These are phyloP conservation scores for Pseudogymnoascus sp. DNA, from an alignment of 2,329 filamentous ascomycete species.

Conservation along the genomic window DNA sequence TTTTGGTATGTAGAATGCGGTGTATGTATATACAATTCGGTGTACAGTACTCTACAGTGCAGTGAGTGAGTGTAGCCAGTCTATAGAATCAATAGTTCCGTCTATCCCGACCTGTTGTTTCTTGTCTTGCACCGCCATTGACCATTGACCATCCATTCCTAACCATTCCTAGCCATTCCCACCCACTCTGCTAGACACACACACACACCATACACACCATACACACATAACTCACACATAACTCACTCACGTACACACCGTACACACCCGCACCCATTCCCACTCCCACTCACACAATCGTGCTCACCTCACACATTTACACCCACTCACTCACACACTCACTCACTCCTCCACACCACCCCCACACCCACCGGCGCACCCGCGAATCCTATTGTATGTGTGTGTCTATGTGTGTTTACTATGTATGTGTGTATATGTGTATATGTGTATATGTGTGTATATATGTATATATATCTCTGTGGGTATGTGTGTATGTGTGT, in stretches of 20 bases:
- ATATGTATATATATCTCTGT: not conserved
- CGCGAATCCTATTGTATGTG: not conserved
- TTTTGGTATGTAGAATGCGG: no score
- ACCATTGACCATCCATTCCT: not conserved
- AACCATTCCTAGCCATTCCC: not conserved
- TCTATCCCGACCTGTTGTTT: conserved; percentile 2
- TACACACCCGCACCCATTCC: not conserved
- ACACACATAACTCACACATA: not conserved
- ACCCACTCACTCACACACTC: not conserved
- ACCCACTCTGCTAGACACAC: not conserved
- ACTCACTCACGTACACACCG: no score
- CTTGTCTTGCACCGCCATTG: not conserved
- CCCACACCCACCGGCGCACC: not conserved
- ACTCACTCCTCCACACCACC: not conserved
- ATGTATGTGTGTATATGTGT: not conserved
- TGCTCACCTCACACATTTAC: not conserved
- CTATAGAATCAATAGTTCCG: not conserved
- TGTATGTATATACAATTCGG: not conserved
- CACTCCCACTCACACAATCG: not conserved
- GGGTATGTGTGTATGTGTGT: not conserved
- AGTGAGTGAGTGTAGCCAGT: not conserved
- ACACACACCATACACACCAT: not conserved
- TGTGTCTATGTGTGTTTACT: not conserved
- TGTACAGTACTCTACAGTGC: not conserved
- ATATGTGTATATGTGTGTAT: not conserved